These are phyloP conservation scores for Talaromyces borbonicus DNA, from an alignment of 495 filamentous ascomycete genomes.

Conservation along the genomic window DNA sequence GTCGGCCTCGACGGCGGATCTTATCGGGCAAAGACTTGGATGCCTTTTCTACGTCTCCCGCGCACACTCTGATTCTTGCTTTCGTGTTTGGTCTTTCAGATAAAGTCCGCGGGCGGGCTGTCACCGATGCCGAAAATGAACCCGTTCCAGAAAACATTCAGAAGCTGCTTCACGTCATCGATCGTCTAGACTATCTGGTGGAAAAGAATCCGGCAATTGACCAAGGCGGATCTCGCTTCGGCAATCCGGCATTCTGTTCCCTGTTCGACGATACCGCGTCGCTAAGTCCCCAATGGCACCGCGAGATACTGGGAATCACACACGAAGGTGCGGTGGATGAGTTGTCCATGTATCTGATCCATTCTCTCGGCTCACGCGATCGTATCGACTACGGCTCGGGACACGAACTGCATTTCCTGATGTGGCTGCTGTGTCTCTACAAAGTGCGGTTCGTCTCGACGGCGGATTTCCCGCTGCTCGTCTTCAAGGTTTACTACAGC, in stretches of 20 bases:
- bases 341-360: slow-evolving; percentile 65
- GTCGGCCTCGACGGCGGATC: slow-evolving; percentile 63
- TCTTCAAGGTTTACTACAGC: slow-evolving; percentile 66
- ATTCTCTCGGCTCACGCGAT: slow-evolving; percentile 74
- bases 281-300: slow-evolving; percentile 31
- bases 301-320: slow-evolving; percentile 39
- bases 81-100: slow-evolving; percentile 86
- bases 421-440: slow-evolving; percentile 86
- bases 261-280: slow-evolving; percentile 67
- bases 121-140: slow-evolving; percentile 50
- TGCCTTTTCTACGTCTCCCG: slow-evolving; percentile 67
- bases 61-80: slow-evolving; percentile 64
- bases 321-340: slow-evolving; percentile 52
- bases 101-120: slow-evolving; percentile 63
- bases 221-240: slow-evolving; percentile 81
- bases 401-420: slow-evolving; percentile 91
- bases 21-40: slow-evolving; percentile 71
- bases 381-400: slow-evolving; percentile 97
- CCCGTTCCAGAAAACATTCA: slow-evolving; percentile 46
- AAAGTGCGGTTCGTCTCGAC: slow-evolving; percentile 57
- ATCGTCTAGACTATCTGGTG: slow-evolving; percentile 52
- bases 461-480: slow-evolving; percentile 59
- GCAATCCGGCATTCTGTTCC: slow-evolving; percentile 80
- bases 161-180: slow-evolving; percentile 61
- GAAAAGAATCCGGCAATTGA: slow-evolving; percentile 66